Percentiles rank a stretch among this genome's conserved stretches.
These are phyloP conservation scores for Penicillium sp. DNA, from an alignment of 2,329 filamentous ascomycete genomes.

Conservation along the genomic window DNA sequence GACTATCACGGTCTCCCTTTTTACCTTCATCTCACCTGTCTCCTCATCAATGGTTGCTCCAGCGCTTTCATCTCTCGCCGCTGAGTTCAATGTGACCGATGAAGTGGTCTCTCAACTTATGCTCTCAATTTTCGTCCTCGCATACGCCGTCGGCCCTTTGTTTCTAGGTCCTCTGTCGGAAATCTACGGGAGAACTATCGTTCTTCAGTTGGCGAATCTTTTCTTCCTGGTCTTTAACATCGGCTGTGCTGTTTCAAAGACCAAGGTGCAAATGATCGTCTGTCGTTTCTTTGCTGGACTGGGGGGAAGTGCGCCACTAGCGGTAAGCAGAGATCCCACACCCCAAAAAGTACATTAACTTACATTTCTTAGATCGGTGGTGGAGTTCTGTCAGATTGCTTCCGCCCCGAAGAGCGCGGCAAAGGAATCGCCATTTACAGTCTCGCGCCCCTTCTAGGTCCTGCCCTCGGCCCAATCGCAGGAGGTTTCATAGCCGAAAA, in stretches of 20 bases:
- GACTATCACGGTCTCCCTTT: conserved; percentile 56
- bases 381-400: conserved; percentile 59
- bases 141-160: conserved; percentile 56
- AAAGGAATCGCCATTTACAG: conserved; percentile 64
- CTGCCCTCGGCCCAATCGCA: conserved; percentile 65
- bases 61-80: conserved; percentile 53
- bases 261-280: conserved; percentile 55
- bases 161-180: conserved; percentile 57
- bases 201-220: conserved; percentile 58
- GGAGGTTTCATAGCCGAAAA: conserved; percentile 65
- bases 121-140: conserved; percentile 59
- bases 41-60: conserved; percentile 63
- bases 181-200: conserved; percentile 56
- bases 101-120: conserved; percentile 49
- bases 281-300: conserved; percentile 62
- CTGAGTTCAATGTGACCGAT: conserved; percentile 55
- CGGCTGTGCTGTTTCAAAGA: conserved; percentile 58
- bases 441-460: conserved; percentile 65
- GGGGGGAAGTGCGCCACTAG: conserved; percentile 59
- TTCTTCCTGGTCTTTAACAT: conserved; percentile 61
- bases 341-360: background rate
- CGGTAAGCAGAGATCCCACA: conserved; percentile 36
- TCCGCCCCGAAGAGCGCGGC: conserved; percentile 62
- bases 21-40: conserved; percentile 65
- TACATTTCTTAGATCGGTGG: conserved; percentile 43